Evolutionary conservation across 2,329 filamentous ascomycete genomes (phyloP).

Genomic region (Sporothrix humicola): DNA sequence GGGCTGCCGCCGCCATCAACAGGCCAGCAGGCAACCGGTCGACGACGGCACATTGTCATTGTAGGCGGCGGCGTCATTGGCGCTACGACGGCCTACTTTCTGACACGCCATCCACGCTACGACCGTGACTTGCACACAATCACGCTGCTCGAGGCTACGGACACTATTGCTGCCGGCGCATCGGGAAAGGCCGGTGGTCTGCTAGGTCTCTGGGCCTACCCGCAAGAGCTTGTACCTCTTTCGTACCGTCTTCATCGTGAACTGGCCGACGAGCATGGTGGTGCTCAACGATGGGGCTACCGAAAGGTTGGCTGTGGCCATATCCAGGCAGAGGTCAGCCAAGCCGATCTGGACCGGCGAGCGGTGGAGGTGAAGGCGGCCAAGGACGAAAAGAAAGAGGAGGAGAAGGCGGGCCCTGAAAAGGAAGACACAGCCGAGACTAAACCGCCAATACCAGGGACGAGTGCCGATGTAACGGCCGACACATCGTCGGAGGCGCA

Average conservation of each 20-base stretch:
- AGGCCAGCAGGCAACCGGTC: not conserved
- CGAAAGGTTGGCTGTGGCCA: slow-evolving; percentile 75
- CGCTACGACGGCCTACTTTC: slow-evolving; percentile 86
- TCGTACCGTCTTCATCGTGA: slow-evolving; percentile 84
- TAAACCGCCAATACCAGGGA: not conserved
- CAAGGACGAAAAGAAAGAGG: not conserved
- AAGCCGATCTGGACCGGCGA: slow-evolving; percentile 34
- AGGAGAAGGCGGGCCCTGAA: not conserved
- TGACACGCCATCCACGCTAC: slow-evolving; percentile 84
- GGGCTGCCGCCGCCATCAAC: not conserved
- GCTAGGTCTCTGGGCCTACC: slow-evolving; percentile 90
- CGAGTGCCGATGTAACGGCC: not conserved
- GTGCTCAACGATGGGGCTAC: slow-evolving; percentile 84
- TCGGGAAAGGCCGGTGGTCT: slow-evolving; percentile 95
- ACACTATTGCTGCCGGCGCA: slow-evolving; percentile 84
- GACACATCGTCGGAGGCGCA: slow-evolving; percentile 6
- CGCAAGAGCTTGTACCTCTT: slow-evolving; percentile 78
- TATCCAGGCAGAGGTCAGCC: slow-evolving; percentile 48
- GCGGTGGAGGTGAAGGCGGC: slow-evolving; percentile 40
- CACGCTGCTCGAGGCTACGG: slow-evolving; percentile 82
- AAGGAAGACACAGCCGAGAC: not conserved
- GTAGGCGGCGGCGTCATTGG: slow-evolving; percentile 87
- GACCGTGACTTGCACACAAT: slow-evolving; percentile 76
- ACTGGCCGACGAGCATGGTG: slow-evolving; percentile 82
- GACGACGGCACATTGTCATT: slow-evolving; percentile 48